A percentile compares a stretch with the other conserved stretches of the same genome.
These are phyloP conservation scores for Coniferiporia sulphurascens DNA, from an alignment of 1,284 basidiomycete genomes.

Conservation along the genomic window DNA sequence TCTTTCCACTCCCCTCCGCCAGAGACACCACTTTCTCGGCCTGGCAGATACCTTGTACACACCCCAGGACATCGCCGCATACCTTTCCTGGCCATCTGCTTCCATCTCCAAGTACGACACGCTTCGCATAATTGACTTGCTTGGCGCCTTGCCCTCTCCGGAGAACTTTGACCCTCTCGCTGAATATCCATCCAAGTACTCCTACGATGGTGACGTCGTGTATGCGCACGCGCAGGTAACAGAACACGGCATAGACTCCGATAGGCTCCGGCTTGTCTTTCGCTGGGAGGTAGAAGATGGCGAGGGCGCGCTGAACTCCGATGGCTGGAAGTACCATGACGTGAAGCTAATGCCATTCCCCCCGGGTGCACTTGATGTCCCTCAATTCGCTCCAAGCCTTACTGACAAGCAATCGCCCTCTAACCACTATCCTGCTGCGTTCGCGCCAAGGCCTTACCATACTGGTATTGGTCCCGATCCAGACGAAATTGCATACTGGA, in stretches of 20 bases:
- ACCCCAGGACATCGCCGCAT: constrained; percentile 46
- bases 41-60: constrained; percentile 50
- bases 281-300: constrained; percentile 47
- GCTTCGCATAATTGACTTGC: constrained; percentile 38
- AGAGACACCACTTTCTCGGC: constrained; percentile 62
- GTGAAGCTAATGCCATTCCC: constrained; percentile 70
- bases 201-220: constrained; percentile 51
- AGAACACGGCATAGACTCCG: constrained; percentile 12
- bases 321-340: constrained; percentile 66
- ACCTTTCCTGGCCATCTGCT: constrained; percentile 64
- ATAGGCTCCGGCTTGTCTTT: constrained; percentile 55
- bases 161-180: constrained; percentile 33
- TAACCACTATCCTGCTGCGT: neutral
- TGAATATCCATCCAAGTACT: constrained; percentile 45
- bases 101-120: constrained; percentile 12
- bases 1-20: constrained; percentile 51
- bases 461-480: constrained; percentile 26
- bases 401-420: constrained; percentile 10
- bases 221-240: constrained; percentile 60
- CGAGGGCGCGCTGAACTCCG: constrained; percentile 8
- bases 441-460: constrained; percentile 22
- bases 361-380: constrained; percentile 36
- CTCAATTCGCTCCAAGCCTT: constrained; percentile 32
- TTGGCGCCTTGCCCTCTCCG: constrained; percentile 39
- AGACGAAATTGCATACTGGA: constrained; percentile 60